Conservation (phyloP, 176 grass and related monocot species). For the Raddia guianensis region DNA sequence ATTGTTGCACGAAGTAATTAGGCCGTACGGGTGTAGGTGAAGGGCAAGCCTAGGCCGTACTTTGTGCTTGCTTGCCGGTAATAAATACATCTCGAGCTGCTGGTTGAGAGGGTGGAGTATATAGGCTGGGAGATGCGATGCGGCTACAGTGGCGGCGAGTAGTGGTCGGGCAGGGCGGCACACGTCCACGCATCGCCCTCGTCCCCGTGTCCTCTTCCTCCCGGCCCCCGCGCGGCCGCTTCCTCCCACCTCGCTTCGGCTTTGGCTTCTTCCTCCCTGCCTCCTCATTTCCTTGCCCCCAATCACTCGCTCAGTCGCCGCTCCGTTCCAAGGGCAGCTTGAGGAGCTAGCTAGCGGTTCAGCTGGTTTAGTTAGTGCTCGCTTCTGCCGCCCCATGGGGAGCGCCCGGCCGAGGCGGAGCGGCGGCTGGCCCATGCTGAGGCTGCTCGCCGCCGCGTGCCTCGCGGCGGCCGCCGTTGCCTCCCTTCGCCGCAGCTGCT, state of each 20-base stretch:
- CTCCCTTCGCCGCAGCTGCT: slow-evolving; percentile 13
- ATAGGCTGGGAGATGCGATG: slow-evolving; percentile 27
- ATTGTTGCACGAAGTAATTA: neutral
- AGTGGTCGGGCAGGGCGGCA: neutral
- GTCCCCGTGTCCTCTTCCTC: neutral
- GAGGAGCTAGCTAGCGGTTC: neutral
- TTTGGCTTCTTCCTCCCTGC: neutral
- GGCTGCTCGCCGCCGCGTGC: neutral
- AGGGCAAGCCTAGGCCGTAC: neutral
- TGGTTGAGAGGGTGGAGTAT: neutral
- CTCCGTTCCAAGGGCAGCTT: neutral
- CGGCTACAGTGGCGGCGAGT: slow-evolving; percentile 34
- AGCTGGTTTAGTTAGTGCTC: no score
- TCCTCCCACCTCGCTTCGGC: neutral
- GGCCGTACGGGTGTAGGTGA: slow-evolving; percentile 35
- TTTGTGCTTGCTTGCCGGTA: slow-evolving; percentile 32
- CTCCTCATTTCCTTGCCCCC: neutral
- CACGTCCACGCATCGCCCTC: neutral
- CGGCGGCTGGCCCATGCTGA: neutral
- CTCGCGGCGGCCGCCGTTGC: neutral
- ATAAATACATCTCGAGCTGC: slow-evolving; percentile 19
- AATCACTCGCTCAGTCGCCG: neutral
- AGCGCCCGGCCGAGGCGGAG: slow-evolving; percentile 11
- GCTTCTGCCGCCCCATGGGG: slow-evolving; percentile 9
- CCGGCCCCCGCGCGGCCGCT: neutral